Conservation (phyloP, 2,329 filamentous ascomycete genomes). For the Celoporthe dispersa region DNA sequence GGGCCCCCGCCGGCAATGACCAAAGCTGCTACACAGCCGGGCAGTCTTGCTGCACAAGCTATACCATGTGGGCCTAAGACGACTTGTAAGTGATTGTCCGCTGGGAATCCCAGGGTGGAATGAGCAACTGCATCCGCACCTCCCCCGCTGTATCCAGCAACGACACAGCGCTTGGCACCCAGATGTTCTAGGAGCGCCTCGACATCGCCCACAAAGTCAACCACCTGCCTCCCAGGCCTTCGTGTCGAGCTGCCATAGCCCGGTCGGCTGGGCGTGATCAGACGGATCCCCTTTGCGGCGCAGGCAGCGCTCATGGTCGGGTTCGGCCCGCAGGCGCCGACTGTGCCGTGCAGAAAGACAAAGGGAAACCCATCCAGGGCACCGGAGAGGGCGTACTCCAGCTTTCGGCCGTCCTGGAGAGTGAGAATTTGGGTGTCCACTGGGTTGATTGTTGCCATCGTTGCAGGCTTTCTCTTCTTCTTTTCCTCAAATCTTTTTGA, state of each 20-base stretch:
- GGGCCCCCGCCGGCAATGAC: slow-evolving; percentile 20
- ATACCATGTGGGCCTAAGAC: slow-evolving; percentile 18
- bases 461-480: no score
- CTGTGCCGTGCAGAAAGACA: slow-evolving; percentile 22
- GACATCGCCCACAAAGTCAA: slow-evolving; percentile 21
- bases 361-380: slow-evolving; percentile 21
- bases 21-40: slow-evolving; percentile 14
- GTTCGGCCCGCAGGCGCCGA: slow-evolving; percentile 14
- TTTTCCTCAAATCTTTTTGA: no score
- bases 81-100: neutral
- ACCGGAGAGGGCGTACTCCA: slow-evolving; percentile 23
- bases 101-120: neutral
- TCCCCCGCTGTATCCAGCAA: slow-evolving; percentile 22
- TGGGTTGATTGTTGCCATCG: neutral
- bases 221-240: slow-evolving; percentile 8
- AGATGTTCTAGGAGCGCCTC: slow-evolving; percentile 24
- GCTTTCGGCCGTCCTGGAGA: slow-evolving; percentile 21
- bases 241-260: slow-evolving; percentile 21
- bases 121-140: slow-evolving; percentile 1
- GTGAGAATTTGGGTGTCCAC: neutral
- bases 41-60: slow-evolving; percentile 23
- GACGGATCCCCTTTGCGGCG: slow-evolving; percentile 11
- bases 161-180: slow-evolving; percentile 17
- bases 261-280: slow-evolving; percentile 22
- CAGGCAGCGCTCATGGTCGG: slow-evolving; percentile 12